Evolutionary conservation across 1,284 basidiomycete genomes (phyloP).

Genomic region (Neolentinus lepideus): DNA sequence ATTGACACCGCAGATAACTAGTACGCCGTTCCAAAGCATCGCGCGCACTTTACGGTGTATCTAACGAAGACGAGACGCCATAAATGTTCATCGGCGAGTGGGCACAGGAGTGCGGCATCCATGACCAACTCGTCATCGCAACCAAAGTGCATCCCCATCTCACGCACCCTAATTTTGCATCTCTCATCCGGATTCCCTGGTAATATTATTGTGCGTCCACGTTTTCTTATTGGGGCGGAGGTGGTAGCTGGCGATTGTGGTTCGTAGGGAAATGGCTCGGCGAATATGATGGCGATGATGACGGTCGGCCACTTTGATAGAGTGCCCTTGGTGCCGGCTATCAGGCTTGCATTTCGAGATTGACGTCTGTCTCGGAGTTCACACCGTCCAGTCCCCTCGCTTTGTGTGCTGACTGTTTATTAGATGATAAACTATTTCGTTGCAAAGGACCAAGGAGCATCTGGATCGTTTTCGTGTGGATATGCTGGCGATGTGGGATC

Average conservation of each 20-base stretch:
- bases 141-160: slow-evolving; percentile 34
- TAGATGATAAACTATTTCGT: too few relatives aligned
- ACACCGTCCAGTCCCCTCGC: too few relatives aligned
- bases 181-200: slow-evolving; percentile 43
- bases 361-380: too few relatives aligned
- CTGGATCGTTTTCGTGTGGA: too few relatives aligned
- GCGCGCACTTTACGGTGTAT: neutral
- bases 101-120: slow-evolving; percentile 38
- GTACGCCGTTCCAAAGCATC: slow-evolving; percentile 5
- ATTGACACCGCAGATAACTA: slow-evolving; percentile 26
- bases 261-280: slow-evolving; percentile 20
- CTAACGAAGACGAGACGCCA: slow-evolving; percentile 40
- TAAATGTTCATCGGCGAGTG: slow-evolving; percentile 54
- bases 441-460: too few relatives aligned
- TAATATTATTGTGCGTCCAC: slow-evolving; percentile 27
- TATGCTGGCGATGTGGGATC: neutral
- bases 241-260: neutral
- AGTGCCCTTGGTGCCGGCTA: slow-evolving; percentile 12
- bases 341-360: slow-evolving; percentile 7
- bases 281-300: slow-evolving; percentile 9
- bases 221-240: neutral
- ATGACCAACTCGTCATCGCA: slow-evolving; percentile 48
- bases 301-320: slow-evolving; percentile 20
- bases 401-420: too few relatives aligned
- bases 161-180: too few relatives aligned